Percentiles rank a stretch among this genome's conserved stretches.
Conservation (phyloP, 345 rosid genomes). For the Citrus unshiu region DNA sequence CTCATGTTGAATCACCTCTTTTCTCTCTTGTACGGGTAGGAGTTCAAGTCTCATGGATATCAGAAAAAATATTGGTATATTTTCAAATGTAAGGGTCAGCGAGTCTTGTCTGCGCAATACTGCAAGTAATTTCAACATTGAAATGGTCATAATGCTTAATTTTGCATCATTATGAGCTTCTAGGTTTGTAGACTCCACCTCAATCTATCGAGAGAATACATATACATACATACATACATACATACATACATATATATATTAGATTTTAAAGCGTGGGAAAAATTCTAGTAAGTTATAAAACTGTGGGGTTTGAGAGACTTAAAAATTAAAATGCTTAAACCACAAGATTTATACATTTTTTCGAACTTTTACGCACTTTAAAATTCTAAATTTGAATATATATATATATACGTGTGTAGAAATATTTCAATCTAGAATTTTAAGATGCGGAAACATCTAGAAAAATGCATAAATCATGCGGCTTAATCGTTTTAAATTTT, state of each 20-base stretch:
- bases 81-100: not conserved
- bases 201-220: not conserved
- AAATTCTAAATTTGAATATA: too few relatives aligned
- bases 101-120: not conserved
- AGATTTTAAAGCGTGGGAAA: too few relatives aligned
- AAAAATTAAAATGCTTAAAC: too few relatives aligned
- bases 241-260: too few relatives aligned
- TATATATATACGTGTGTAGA: too few relatives aligned
- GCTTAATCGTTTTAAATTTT: accelerated
- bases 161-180: not conserved
- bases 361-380: accelerated
- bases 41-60: too few relatives aligned
- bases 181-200: not conserved
- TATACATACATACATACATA: accelerated
- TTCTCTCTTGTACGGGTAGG: too few relatives aligned
- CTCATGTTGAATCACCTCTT: too few relatives aligned
- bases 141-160: conserved; percentile 19
- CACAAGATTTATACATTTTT: too few relatives aligned
- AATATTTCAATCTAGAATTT: accelerated
- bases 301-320: accelerated
- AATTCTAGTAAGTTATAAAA: too few relatives aligned
- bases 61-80: too few relatives aligned
- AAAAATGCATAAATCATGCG: accelerated
- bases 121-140: not conserved
- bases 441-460: too few relatives aligned